Percentiles rank a stretch among this genome's conserved stretches.
These are phyloP conservation scores for Castanospermum australe DNA, from an alignment of 306 rosid genomes.

Conservation along the genomic window DNA sequence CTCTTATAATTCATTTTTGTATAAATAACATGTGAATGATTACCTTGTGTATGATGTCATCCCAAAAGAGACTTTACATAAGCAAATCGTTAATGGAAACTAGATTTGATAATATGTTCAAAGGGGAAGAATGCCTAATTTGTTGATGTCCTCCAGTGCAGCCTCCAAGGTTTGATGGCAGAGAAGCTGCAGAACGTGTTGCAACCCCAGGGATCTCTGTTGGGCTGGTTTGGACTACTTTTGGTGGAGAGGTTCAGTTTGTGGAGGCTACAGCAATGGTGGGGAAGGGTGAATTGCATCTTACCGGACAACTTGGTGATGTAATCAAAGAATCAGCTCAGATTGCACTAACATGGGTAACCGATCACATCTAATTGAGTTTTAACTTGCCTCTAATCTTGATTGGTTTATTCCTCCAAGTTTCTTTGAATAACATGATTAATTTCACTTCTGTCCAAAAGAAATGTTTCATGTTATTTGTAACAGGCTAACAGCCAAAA, in stretches of 20 bases:
- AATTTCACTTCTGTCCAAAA: background rate
- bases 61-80: constrained; percentile 8
- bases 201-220: constrained; percentile 82
- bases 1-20: constrained; percentile 3
- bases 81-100: background rate
- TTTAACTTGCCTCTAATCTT: background rate
- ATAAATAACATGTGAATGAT: constrained; percentile 8
- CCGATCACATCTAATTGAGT: constrained; percentile 27
- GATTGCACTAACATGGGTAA: constrained; percentile 98
- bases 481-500: background rate
- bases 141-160: constrained; percentile 40
- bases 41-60: constrained; percentile 1
- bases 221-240: constrained; percentile 96
- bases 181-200: constrained; percentile 88
- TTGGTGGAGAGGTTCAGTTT: constrained; percentile 99
- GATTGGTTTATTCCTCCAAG: constrained; percentile 2
- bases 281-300: constrained; percentile 95
- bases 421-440: constrained; percentile 7
- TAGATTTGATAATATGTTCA: constrained; percentile 20
- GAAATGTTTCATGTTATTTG: background rate
- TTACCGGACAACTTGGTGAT: constrained; percentile 97
- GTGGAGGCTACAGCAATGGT: constrained; percentile 93
- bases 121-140: constrained; percentile 19
- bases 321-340: constrained; percentile 98
- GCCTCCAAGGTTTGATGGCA: constrained; percentile 94